Percentiles rank a stretch among this genome's conserved stretches.
These are phyloP conservation scores for Aethionema arabicum DNA, from an alignment of 345 rosid species.

Conservation along the genomic window DNA sequence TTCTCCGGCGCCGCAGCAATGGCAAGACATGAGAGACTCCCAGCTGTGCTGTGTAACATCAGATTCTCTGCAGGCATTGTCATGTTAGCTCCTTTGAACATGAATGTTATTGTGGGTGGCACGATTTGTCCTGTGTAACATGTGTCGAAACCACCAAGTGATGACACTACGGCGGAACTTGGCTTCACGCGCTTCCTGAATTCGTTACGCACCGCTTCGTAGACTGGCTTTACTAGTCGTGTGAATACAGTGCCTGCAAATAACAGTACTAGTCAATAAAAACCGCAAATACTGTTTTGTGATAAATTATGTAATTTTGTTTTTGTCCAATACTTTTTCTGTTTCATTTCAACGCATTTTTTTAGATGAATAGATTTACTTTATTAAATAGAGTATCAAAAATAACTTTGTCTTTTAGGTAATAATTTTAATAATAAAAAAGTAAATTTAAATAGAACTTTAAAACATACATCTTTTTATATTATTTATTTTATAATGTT, in stretches of 20 bases:
- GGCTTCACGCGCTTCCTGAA: conserved; percentile 60
- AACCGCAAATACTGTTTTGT: too few species aligned
- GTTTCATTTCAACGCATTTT: too few species aligned
- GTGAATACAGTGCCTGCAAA: conserved; percentile 72
- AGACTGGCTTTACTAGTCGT: conserved; percentile 63
- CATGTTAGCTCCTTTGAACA: conserved; percentile 87
- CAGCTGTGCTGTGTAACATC: conserved; percentile 79
- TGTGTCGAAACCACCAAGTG: conserved; percentile 91
- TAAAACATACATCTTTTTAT: too few species aligned
- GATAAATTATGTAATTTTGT: too few species aligned
- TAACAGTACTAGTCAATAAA: background rate
- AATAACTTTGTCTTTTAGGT: too few species aligned
- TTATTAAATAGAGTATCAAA: too few species aligned
- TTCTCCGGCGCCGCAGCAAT: conserved; percentile 78
- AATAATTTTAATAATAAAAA: too few species aligned
- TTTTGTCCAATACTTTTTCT: too few species aligned
- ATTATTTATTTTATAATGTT: too few species aligned
- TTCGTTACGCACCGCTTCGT: conserved; percentile 71
- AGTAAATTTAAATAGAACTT: too few species aligned
- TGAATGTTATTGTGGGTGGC: conserved; percentile 71
- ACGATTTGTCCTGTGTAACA: conserved; percentile 61
- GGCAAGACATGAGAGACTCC: conserved; percentile 73
- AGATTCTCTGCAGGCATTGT: conserved; percentile 73
- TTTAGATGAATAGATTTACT: too few species aligned
- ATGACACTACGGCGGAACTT: conserved; percentile 43